phyloP scores from a whole-genome alignment of 2,329 filamentous ascomycete genomes.

The Calonectria montana region DNA sequence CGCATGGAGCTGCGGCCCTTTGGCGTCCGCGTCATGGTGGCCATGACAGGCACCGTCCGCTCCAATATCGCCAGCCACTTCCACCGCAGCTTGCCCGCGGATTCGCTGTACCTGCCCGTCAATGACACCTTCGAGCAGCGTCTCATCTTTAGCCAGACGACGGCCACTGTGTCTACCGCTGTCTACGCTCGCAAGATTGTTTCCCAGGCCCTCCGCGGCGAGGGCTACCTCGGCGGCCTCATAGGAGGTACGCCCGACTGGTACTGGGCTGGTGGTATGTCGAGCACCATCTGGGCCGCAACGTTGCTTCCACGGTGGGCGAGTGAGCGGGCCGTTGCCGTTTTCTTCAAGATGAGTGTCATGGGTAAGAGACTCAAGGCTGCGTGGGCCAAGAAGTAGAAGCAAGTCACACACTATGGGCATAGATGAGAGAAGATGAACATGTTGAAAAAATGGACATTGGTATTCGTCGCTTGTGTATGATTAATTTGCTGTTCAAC shows the following conservation, averaged over 20 bases:
- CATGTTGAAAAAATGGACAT: neutral
- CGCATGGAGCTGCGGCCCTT: slow-evolving; percentile 66
- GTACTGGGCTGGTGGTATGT: slow-evolving; percentile 50
- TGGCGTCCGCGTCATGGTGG: slow-evolving; percentile 67
- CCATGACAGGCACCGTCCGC: slow-evolving; percentile 64
- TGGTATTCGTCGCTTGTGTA: neutral
- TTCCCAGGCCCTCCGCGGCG: slow-evolving; percentile 52
- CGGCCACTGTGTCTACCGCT: slow-evolving; percentile 56
- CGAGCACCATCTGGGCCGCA: slow-evolving; percentile 42
- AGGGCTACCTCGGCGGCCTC: slow-evolving; percentile 48
- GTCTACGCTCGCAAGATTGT: slow-evolving; percentile 58
- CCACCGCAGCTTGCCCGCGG: slow-evolving; percentile 54
- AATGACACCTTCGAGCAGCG: slow-evolving; percentile 58
- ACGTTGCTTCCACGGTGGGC: slow-evolving; percentile 42
- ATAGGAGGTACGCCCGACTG: slow-evolving; percentile 49
- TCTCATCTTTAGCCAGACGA: slow-evolving; percentile 61
- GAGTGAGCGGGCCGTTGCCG: slow-evolving; percentile 42
- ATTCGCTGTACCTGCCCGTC: slow-evolving; percentile 60
- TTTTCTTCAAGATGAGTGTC: slow-evolving; percentile 44
- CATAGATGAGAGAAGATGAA: neutral
- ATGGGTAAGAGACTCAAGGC: slow-evolving; percentile 40
- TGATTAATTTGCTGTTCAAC: neutral
- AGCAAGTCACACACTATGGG: slow-evolving; percentile 4
- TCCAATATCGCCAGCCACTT: slow-evolving; percentile 60
- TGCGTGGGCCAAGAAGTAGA: slow-evolving; percentile 37